Conservation (phyloP, 352 stramenopile genomes). For the Phytopythium helicoides region DNA sequence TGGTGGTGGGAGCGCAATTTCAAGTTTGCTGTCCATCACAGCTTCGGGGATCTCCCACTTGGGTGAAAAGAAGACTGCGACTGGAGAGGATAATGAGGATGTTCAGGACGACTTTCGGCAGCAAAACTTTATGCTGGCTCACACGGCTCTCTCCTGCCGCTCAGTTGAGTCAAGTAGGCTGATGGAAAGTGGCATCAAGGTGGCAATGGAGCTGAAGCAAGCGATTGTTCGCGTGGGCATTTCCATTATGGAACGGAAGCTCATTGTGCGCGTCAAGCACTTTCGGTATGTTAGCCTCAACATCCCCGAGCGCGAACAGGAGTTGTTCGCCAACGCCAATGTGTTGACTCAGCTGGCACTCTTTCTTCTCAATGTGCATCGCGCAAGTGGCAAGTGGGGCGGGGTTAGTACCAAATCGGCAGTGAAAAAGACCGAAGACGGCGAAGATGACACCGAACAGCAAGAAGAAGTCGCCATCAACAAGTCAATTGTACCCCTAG, state of each 20-base stretch:
- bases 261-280: slow-evolving; percentile 94
- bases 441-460: slow-evolving; percentile 28
- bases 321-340: slow-evolving; percentile 93
- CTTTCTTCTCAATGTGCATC: slow-evolving; percentile 95
- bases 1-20: background rate
- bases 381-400: slow-evolving; percentile 94
- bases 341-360: slow-evolving; percentile 93
- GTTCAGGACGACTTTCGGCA: slow-evolving; percentile 63
- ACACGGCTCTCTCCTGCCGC: slow-evolving; percentile 66
- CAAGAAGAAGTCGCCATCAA: slow-evolving; percentile 22
- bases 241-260: slow-evolving; percentile 94
- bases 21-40: slow-evolving; percentile 22
- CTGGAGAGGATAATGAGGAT: slow-evolving; percentile 14
- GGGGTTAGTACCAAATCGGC: slow-evolving; percentile 32
- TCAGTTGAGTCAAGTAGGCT: slow-evolving; percentile 67
- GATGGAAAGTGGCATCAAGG: slow-evolving; percentile 93
- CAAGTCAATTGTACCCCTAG: slow-evolving; percentile 71
- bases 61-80: slow-evolving; percentile 18
- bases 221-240: slow-evolving; percentile 93
- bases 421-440: slow-evolving; percentile 24
- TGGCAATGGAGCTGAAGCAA: slow-evolving; percentile 95
- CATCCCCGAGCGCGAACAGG: slow-evolving; percentile 74
- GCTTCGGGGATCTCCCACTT: slow-evolving; percentile 21
- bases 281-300: slow-evolving; percentile 97
- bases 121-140: slow-evolving; percentile 79